Percentiles rank a stretch among this genome's conserved stretches.
phyloP scores from a whole-genome alignment of 768 basidiomycete genomes.

The Tylopilus plumbeoviolaceoides region DNA sequence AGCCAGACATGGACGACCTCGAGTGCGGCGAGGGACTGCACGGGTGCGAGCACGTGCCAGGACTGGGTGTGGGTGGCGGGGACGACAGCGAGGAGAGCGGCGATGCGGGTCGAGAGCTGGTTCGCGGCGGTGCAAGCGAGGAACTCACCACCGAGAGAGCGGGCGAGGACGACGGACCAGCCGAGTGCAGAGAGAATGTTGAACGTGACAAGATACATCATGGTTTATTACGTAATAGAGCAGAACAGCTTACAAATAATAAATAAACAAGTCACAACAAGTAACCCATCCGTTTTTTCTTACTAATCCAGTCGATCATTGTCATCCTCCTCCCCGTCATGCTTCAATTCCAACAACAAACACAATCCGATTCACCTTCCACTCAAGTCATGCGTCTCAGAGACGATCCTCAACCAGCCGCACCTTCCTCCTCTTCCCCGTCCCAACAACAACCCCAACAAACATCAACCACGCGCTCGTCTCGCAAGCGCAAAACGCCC shows the following conservation, averaged over 20 bases:
- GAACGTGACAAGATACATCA: constrained; percentile 74
- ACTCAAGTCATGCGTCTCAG: constrained; percentile 53
- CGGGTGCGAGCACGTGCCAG: constrained; percentile 57
- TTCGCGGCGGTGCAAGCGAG: constrained; percentile 29
- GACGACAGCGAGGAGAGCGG: constrained; percentile 32
- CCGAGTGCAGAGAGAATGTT: constrained; percentile 70
- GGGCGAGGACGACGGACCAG: constrained; percentile 67
- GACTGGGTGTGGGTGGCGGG: constrained; percentile 50
- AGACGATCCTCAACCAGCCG: constrained; percentile 41
- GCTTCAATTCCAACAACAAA: constrained; percentile 25
- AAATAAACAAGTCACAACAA: constrained; percentile 25
- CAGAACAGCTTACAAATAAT: not conserved
- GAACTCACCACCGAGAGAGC: too few relatives aligned
- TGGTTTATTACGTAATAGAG: constrained; percentile 15
- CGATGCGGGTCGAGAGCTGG: constrained; percentile 36
- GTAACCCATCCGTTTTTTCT: constrained; percentile 28
- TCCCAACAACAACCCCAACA: constrained; percentile 4
- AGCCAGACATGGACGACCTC: constrained; percentile 80
- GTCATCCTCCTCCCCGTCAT: constrained; percentile 22
- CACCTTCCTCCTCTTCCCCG: constrained; percentile 14
- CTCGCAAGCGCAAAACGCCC: constrained; percentile 70
- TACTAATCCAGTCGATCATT: constrained; percentile 32
- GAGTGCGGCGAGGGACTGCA: constrained; percentile 80
- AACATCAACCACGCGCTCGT: constrained; percentile 17
- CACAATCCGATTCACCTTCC: constrained; percentile 13